Evolutionary conservation across 192 early-diverging fungal genomes (phyloP).

Genomic region (Coemansia sp.): DNA sequence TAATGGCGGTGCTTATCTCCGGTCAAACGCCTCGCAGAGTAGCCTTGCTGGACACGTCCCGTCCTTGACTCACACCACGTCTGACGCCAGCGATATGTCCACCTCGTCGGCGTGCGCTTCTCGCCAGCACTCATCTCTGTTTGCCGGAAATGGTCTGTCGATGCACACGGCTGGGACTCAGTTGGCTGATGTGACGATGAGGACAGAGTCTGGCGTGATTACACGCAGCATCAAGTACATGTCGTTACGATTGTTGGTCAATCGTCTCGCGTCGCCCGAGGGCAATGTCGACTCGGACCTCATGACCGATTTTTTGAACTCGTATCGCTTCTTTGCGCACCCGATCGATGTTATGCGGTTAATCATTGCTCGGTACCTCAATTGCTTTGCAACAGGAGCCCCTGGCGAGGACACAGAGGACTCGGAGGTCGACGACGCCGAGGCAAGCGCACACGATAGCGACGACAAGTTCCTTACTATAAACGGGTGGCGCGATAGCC

Average conservation of each 20-base stretch:
- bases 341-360: constrained; percentile 66
- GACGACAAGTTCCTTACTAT: constrained; percentile 37
- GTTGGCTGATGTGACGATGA: constrained; percentile 51
- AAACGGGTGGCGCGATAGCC: constrained; percentile 42
- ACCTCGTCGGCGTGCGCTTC: constrained; percentile 1
- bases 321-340: constrained; percentile 68
- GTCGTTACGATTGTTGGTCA: constrained; percentile 53
- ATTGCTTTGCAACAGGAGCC: constrained; percentile 42
- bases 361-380: constrained; percentile 63
- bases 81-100: constrained; percentile 33
- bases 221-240: constrained; percentile 53
- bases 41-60: constrained; percentile 24
- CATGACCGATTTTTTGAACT: constrained; percentile 63
- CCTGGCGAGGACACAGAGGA: constrained; percentile 17
- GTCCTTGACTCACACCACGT: constrained; percentile 21
- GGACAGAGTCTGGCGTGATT: constrained; percentile 46
- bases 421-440: constrained; percentile 19
- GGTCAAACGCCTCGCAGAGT: constrained; percentile 25
- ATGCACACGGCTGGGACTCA: constrained; percentile 29
- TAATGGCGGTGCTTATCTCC: constrained; percentile 7
- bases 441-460: neutral
- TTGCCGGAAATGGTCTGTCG: constrained; percentile 17
- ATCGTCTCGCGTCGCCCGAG: constrained; percentile 54
- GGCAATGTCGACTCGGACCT: constrained; percentile 62
- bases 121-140: constrained; percentile 1